Base-by-base conservation (phyloP, 1,284 basidiomycete species). In the Dichomitus squalens region DNA sequence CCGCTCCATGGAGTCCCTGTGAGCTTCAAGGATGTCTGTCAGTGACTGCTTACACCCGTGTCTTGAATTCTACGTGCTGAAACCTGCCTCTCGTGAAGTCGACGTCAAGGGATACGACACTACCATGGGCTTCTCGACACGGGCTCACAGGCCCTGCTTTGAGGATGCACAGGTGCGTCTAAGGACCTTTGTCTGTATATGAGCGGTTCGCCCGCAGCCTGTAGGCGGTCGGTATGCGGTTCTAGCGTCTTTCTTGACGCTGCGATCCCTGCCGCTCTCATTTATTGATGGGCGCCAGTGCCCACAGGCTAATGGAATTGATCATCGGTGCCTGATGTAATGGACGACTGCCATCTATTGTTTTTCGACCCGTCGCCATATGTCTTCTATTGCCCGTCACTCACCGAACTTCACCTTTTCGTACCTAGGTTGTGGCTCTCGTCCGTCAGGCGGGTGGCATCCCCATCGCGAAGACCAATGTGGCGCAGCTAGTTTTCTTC, bases 1-100 rank as follows among this genome's bases (percentile, higher is more conserved):
- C 85, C 85, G 9, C 77, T 95, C 35, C 91, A 92, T 69, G 93
- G 93, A 27, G 84, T 96, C 16, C 95, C 94, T 4, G 82, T 93
- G 53, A 84, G 85, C 71, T 73, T 89, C 68, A 90, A 96, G 70
- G 85, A 95, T 69, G 79, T 82, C 69, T 86, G 83, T 86, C 68
- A 59, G 81, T 67, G 20, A 20, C 35, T 40, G 16, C 6, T 18
- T 18, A 29, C 46, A 16, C 11, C 52, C 49, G 18, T 16, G 11
- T 5, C 12, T 31, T 31, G 31, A 29, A 21, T 46, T 18, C 38
- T 29, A 18, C 31, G 12, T 49, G 49, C 49, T 43, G 48, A 47
- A 54, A 27, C 59, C 38, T 46, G 23, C 27, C 31, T 27, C 36
- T 47, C 47, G 11, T 51, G 25, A 64, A 66, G 78, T 75, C 64